Evolutionary conservation across 139 green algal genomes (phyloP), one percentile per base, ranked within the genome.

Genomic region (Coelastrella sp.): DNA sequence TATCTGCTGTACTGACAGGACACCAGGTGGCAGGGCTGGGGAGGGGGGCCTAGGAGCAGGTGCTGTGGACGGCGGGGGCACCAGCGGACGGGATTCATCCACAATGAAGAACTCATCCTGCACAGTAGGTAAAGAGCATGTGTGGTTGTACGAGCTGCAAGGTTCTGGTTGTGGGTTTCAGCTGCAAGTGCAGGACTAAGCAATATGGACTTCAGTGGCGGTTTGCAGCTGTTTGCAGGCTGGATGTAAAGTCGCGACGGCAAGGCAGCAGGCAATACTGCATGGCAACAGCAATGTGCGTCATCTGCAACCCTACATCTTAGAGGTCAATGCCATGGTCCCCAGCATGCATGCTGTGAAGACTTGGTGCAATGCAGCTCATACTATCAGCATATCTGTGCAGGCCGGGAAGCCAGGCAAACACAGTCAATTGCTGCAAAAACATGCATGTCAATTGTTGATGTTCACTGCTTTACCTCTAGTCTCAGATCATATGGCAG

Each of bases 401-500:
- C 7, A 56, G 80, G 60, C 58, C 57, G 61, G 10, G 11, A 13
- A 71, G 8, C 61, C 61, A 19, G 61, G 61, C 61, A 71, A 71
- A 13, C 61, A 47, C 0, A 47, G 32, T 47, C 32, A 1, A 47
- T 47, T 47, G 32, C 10, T 71, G 61, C 11, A 0, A 71, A 3
- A 71, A 0, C 61, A 71, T 71, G 61, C 61, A 71, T 71, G 11
- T 2, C 1, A 47, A 47, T 47, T 0, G 32, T 47, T 47, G 32
- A 47, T 47, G 32, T 47, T 47, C 32, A 47, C 32, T 47, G 32
- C 32, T 47, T 47, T 47, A 89, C 90, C 89, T 94, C 77, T 16
- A 95, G 85, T 58, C 89, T 75, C 83, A 98, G 87, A 71, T 96
- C 94, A 86, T 93, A 61, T 5, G 91, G 90, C 66, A 98, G 92